Conservation (phyloP, 2,329 filamentous ascomycete species). For the Sporothrix luriei region DNA sequence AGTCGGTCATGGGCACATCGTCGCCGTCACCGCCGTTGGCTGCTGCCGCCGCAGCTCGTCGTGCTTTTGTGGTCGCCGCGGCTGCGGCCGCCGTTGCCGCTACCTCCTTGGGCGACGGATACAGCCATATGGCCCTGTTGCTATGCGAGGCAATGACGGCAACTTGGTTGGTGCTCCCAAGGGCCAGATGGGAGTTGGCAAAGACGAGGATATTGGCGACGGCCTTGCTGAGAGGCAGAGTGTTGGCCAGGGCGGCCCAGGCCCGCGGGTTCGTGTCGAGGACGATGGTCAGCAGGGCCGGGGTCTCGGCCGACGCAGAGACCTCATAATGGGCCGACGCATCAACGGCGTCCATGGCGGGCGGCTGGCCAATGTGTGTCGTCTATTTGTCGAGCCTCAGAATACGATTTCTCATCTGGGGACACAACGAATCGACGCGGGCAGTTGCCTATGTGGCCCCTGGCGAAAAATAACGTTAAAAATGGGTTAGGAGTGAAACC, state of each 20-base stretch:
- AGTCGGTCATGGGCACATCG: constrained; percentile 28
- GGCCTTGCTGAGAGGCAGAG: constrained; percentile 78
- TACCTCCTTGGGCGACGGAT: constrained; percentile 66
- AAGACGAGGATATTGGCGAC: constrained; percentile 91
- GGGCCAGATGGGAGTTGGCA: constrained; percentile 92
- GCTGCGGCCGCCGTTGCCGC: constrained; percentile 73
- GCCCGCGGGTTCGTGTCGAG: constrained; percentile 96
- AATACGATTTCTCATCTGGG: constrained; percentile 2
- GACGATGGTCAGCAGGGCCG: constrained; percentile 85
- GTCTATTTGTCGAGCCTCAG: not conserved
- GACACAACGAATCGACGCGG: constrained; percentile 7
- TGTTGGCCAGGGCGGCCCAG: constrained; percentile 73
- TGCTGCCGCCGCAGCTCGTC: not conserved
- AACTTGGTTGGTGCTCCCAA: constrained; percentile 90
- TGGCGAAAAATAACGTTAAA: not conserved
- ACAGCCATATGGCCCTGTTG: constrained; percentile 85
- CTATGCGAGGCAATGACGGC: constrained; percentile 88
- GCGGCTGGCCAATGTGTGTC: not conserved
- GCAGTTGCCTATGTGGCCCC: not conserved
- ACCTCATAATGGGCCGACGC: constrained; percentile 63
- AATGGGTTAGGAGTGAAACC: not conserved
- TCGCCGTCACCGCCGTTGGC: constrained; percentile 53
- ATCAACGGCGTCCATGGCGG: constrained; percentile 59
- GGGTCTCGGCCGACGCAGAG: constrained; percentile 58
- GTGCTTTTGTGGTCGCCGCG: constrained; percentile 30